Percentiles rank a stretch among this genome's conserved stretches.
Conservation (phyloP, 805 yeast genomes). For the Cyberlindnera saturnus region DNA sequence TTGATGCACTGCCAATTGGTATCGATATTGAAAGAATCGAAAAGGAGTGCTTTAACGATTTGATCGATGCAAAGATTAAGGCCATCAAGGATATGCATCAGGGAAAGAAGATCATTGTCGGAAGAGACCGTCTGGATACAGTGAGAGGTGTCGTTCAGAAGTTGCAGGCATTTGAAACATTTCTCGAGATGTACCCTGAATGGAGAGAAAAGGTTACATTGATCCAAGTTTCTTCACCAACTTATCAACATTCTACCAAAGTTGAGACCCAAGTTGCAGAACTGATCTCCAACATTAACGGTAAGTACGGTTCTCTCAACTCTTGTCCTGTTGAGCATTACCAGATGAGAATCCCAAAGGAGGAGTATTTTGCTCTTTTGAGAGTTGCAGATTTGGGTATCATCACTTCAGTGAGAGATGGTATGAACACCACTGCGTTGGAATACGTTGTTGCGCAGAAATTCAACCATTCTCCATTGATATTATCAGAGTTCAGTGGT, state of each 20-base stretch:
- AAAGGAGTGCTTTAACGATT: slow-evolving; percentile 41
- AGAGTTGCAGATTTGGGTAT: slow-evolving; percentile 87
- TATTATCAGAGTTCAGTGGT: slow-evolving; percentile 92
- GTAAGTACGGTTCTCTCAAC: slow-evolving; percentile 76
- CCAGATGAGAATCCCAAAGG: slow-evolving; percentile 81
- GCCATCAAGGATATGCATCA: slow-evolving; percentile 59
- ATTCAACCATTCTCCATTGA: slow-evolving; percentile 64
- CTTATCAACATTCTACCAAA: slow-evolving; percentile 41
- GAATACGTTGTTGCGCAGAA: slow-evolving; percentile 90
- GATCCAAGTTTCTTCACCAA: slow-evolving; percentile 86
- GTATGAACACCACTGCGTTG: slow-evolving; percentile 91
- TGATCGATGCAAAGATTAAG: slow-evolving; percentile 55
- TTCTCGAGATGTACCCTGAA: slow-evolving; percentile 86
- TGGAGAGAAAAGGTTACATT: slow-evolving; percentile 84
- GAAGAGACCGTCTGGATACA: slow-evolving; percentile 87
- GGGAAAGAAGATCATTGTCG: slow-evolving; percentile 75
- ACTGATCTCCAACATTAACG: slow-evolving; percentile 73
- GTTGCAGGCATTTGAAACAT: slow-evolving; percentile 82
- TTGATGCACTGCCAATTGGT: slow-evolving; percentile 82
- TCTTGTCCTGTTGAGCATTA: slow-evolving; percentile 88
- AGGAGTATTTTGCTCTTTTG: slow-evolving; percentile 82
- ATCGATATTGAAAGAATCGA: slow-evolving; percentile 71
- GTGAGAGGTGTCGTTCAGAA: slow-evolving; percentile 94
- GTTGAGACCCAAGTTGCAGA: slow-evolving; percentile 81
- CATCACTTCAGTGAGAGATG: slow-evolving; percentile 89